A percentile compares a stretch with the other conserved stretches of the same genome.
phyloP scores from a whole-genome alignment of 148 eudicot genomes.

The Chenopodium berlandieri region DNA sequence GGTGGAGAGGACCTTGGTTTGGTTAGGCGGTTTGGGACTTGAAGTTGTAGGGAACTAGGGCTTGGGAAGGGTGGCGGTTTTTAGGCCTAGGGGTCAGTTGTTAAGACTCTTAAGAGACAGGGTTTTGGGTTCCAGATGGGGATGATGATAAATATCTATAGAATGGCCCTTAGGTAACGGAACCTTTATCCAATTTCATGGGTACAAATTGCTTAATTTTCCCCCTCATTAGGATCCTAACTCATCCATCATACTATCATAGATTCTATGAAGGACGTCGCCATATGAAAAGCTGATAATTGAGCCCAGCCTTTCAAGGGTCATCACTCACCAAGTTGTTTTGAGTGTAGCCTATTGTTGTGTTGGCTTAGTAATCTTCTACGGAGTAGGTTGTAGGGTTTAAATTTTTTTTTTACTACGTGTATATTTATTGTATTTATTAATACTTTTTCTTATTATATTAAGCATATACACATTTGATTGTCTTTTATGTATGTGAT shows the following conservation, averaged over 20 bases:
- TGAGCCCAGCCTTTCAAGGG: neutral
- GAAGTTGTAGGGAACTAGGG: too few species aligned
- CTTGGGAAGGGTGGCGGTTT: too few species aligned
- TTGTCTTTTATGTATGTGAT: neutral
- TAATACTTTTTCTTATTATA: neutral
- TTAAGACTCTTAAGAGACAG: too few species aligned
- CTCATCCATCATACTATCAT: neutral
- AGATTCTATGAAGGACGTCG: neutral
- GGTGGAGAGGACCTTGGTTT: too few species aligned
- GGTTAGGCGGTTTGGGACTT: too few species aligned
- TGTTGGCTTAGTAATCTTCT: neutral
- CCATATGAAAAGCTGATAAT: neutral
- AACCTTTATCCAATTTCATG: neutral
- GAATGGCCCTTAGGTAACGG: neutral
- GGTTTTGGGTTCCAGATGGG: too few species aligned
- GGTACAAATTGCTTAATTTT: neutral
- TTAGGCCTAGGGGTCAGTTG: too few species aligned
- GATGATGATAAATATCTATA: too few species aligned
- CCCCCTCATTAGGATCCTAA: neutral
- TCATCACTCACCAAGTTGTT: neutral
- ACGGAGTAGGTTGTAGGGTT: neutral
- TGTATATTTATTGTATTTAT: neutral
- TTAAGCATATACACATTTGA: neutral
- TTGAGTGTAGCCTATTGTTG: neutral
- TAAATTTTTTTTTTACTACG: too few species aligned